A percentile compares a stretch with the other conserved stretches of the same genome.
Conservation (phyloP, 2,329 filamentous ascomycete genomes). For the Stagonosporopsis rhizophila region DNA sequence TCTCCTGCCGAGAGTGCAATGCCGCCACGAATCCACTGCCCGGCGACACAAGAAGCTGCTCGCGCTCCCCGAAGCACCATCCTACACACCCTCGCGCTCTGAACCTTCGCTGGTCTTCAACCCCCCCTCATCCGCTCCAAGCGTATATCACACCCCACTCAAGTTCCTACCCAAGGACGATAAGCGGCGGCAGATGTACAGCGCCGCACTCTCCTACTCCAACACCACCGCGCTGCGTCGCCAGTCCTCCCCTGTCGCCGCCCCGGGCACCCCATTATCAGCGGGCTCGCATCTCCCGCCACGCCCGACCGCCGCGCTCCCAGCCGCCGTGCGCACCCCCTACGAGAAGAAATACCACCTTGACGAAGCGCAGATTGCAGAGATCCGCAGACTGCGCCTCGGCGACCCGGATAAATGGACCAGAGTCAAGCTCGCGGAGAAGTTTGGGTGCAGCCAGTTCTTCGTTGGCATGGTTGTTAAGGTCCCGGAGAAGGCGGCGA, state of each 20-base stretch:
- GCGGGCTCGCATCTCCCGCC: slow-evolving; percentile 31
- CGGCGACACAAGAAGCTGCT: slow-evolving; percentile 57
- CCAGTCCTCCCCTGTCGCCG: slow-evolving; percentile 33
- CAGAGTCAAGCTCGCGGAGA: slow-evolving; percentile 64
- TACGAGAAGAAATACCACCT: slow-evolving; percentile 69
- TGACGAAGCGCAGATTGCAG: slow-evolving; percentile 61
- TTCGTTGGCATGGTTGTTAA: slow-evolving; percentile 68
- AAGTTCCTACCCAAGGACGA: slow-evolving; percentile 70
- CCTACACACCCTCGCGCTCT: slow-evolving; percentile 46
- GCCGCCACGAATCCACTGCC: slow-evolving; percentile 54
- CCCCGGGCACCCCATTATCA: slow-evolving; percentile 41
- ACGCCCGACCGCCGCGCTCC: slow-evolving; percentile 45
- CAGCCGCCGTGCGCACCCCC: slow-evolving; percentile 58
- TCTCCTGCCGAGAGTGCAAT: slow-evolving; percentile 38
- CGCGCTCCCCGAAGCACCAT: slow-evolving; percentile 54
- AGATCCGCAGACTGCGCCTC: slow-evolving; percentile 64
- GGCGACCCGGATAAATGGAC: slow-evolving; percentile 67
- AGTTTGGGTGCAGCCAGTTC: slow-evolving; percentile 68
- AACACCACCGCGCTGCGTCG: slow-evolving; percentile 30
- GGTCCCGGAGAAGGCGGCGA: slow-evolving; percentile 49
- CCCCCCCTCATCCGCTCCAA: slow-evolving; percentile 69
- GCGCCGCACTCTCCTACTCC: slow-evolving; percentile 38
- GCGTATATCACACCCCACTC: slow-evolving; percentile 68
- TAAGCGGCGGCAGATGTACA: slow-evolving; percentile 58
- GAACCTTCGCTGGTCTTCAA: slow-evolving; percentile 61